phyloP scores from a whole-genome alignment of 2,329 filamentous ascomycete genomes.

The Sporothrix globosa region DNA sequence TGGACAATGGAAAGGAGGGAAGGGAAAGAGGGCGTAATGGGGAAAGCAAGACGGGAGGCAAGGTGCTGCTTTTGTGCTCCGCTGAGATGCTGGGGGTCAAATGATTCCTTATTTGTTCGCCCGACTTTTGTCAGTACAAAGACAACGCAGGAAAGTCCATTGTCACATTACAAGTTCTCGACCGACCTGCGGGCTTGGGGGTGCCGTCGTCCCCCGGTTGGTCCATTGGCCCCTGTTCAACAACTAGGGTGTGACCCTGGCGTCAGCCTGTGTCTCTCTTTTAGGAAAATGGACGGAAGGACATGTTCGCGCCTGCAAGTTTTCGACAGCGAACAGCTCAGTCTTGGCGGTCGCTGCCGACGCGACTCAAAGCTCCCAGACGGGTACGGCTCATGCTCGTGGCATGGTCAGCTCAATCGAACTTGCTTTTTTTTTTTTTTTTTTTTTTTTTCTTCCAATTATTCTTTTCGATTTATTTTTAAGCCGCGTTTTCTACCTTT shows the following conservation, averaged over 20 bases:
- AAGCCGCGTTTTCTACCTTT: not conserved
- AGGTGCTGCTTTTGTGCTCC: slow-evolving; percentile 14
- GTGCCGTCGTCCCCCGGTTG: not conserved
- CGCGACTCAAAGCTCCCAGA: not conserved
- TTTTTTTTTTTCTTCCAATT: not conserved
- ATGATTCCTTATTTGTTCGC: not conserved
- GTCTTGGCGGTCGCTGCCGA: slow-evolving; percentile 27
- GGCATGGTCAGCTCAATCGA: not conserved
- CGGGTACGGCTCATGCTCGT: slow-evolving; percentile 5
- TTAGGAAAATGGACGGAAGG: slow-evolving; percentile 8
- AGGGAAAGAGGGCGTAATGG: not conserved
- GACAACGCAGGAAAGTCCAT: not conserved
- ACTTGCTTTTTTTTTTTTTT: not conserved
- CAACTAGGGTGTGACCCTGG: not conserved
- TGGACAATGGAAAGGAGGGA: not conserved
- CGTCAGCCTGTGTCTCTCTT: slow-evolving; percentile 14
- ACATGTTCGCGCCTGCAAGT: not conserved
- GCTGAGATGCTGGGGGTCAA: not conserved
- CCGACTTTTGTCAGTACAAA: not conserved
- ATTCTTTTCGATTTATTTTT: not conserved
- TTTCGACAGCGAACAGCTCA: slow-evolving; percentile 12
- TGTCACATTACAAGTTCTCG: not conserved
- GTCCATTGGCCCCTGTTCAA: not conserved
- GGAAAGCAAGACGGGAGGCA: not conserved
- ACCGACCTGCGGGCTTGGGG: not conserved